Conservation (phyloP, 495 filamentous ascomycete genomes). For the Penicillium macrosclerotiorum region DNA sequence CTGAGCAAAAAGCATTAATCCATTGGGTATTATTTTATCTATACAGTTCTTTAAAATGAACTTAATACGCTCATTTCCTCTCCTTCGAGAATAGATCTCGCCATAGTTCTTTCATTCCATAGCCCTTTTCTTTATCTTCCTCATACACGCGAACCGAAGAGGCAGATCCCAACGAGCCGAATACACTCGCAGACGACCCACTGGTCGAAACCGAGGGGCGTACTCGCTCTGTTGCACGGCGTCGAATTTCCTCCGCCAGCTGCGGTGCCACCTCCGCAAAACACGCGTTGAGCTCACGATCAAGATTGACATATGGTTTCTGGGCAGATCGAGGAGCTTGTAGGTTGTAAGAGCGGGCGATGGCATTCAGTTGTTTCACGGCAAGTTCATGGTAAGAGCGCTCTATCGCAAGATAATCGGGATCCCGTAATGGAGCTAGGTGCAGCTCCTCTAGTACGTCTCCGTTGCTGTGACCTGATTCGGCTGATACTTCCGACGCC, state of each 20-base stretch:
- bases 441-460: constrained; percentile 29
- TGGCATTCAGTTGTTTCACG: constrained; percentile 72
- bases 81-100: constrained; percentile 65
- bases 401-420: constrained; percentile 62
- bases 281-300: constrained; percentile 76
- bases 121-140: constrained; percentile 61
- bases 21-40: neutral
- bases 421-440: constrained; percentile 42
- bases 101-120: constrained; percentile 89
- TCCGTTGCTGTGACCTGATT: constrained; percentile 2
- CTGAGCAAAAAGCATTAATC: too few relatives aligned
- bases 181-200: constrained; percentile 36
- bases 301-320: constrained; percentile 86
- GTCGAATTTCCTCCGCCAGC: constrained; percentile 67
- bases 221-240: constrained; percentile 58
- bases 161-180: constrained; percentile 52
- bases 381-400: constrained; percentile 73
- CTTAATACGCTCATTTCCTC: neutral
- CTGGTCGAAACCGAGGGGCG: constrained; percentile 24
- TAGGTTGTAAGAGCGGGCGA: constrained; percentile 89
- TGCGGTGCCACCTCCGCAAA: constrained; percentile 82
- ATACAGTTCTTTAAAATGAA: neutral
- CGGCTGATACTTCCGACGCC: constrained; percentile 2
- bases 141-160: constrained; percentile 65
- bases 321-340: constrained; percentile 89